phyloP scores from a whole-genome alignment of 345 rosid species.

The Luvunga scandens region DNA sequence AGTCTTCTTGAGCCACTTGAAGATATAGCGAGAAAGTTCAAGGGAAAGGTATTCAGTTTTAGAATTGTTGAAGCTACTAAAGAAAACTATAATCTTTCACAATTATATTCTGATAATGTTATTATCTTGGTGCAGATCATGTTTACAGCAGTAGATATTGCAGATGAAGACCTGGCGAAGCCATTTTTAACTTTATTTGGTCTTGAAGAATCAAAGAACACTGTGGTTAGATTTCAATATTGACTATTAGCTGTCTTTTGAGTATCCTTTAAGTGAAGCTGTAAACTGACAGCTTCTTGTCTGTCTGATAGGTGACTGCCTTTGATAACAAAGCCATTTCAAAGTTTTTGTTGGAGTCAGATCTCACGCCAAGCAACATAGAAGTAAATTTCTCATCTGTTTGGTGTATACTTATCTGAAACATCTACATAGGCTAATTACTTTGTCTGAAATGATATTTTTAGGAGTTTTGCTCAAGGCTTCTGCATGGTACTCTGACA shows the following conservation, averaged over 20 bases:
- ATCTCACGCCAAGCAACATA: constrained; percentile 59
- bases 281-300: constrained; percentile 13
- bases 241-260: constrained; percentile 1
- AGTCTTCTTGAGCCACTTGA: constrained; percentile 56
- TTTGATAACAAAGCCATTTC: constrained; percentile 64
- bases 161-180: constrained; percentile 78
- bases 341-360: constrained; percentile 66
- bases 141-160: constrained; percentile 62
- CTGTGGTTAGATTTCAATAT: constrained; percentile 46
- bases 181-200: constrained; percentile 83
- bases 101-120: constrained; percentile 12
- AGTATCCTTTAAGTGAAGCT: constrained; percentile 11
- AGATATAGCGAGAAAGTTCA: constrained; percentile 70
- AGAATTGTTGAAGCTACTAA: constrained; percentile 11
- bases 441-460: constrained; percentile 17
- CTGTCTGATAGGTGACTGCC: constrained; percentile 66
- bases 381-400: constrained; percentile 47
- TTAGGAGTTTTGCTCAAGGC: constrained; percentile 66
- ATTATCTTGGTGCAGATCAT: constrained; percentile 53
- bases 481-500: constrained; percentile 48
- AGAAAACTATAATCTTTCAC: neutral
- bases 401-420: constrained; percentile 1
- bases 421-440: constrained; percentile 10
- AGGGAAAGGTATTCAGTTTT: constrained; percentile 45
- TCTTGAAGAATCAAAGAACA: constrained; percentile 57